Evolutionary conservation across 1,284 basidiomycete species (phyloP), one percentile per base, ranked within the genome.

Genomic region (Trametes sp.): DNA sequence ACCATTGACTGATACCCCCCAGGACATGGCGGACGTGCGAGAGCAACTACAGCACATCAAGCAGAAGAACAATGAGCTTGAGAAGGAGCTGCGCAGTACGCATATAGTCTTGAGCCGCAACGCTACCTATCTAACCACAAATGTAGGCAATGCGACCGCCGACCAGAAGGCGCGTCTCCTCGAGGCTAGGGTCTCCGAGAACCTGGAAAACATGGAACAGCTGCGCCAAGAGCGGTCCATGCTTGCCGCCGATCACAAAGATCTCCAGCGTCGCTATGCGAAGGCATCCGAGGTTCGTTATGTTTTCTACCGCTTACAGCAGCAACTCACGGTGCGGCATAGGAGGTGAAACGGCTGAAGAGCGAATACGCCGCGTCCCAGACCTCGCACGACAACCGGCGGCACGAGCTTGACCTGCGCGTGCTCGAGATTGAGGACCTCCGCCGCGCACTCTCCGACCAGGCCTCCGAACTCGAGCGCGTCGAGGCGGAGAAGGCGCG

Each of bases 11-110:
- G 4, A 16, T 28, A 11, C 13, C 13, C 2, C 19, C 9, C 66
- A 93, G 90, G 90, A 92, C 68, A 91, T 93, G 84, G 84, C 88
- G 21, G 88, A 89, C 50, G 84, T 93, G 52, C 87, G 85, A 66
- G 73, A 82, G 21, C 87, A 92, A 31, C 74, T 93, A n/a, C 83
- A 87, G 38, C 81, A 80, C 60, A 77, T 85, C 73, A 93, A 91
- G 75, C 82, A 85, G 57, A 86, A 90, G 67, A 92, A 89, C 64
- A 79, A 87, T 26, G 84, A 85, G 29, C 78, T 93, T 24, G 90
- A 92, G 72, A 80, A 76, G 53, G 89, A 93, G 61, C 78, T 93
- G 45, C 83, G 87, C 74, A 79, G 89, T 90, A 72, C 13, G 82
- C 70, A 24, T 10, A 31, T 0, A 11, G 8, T 21, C 16, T 26